phyloP scores from a whole-genome alignment of 139 green algal species.

The Eudorina sp. region DNA sequence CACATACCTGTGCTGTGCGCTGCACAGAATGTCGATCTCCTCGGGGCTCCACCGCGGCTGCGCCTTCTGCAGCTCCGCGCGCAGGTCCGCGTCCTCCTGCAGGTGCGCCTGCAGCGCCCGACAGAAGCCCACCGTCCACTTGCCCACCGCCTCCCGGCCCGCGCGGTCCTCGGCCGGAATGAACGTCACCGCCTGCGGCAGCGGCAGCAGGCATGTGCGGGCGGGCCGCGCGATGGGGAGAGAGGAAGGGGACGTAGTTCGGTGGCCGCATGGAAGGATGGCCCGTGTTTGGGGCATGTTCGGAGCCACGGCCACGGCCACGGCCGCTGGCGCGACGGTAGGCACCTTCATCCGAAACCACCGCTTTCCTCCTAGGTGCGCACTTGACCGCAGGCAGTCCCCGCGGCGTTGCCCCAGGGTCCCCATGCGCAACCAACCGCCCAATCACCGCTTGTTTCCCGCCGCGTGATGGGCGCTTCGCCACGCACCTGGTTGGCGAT shows the following conservation, averaged over 20 bases:
- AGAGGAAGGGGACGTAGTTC: not conserved
- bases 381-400: too few relatives aligned
- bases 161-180: not conserved
- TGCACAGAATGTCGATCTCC: conserved; percentile 45
- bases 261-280: not conserved
- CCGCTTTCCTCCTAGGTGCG: too few relatives aligned
- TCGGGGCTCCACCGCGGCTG: conserved; percentile 29
- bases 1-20: conserved; percentile 52
- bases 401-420: too few relatives aligned
- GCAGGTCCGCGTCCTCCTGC: conserved; percentile 51
- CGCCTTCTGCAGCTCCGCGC: conserved; percentile 33
- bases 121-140: conserved; percentile 52
- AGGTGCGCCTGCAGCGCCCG: conserved; percentile 49
- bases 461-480: too few relatives aligned
- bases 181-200: conserved; percentile 37
- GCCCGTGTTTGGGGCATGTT: too few relatives aligned
- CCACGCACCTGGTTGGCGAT: conserved; percentile 55
- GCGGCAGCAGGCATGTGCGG: not conserved
- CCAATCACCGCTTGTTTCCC: too few relatives aligned
- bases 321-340: too few relatives aligned
- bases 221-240: not conserved
- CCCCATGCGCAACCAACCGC: too few relatives aligned
- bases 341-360: too few relatives aligned
- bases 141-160: conserved; percentile 45
- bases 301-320: too few relatives aligned